These are phyloP conservation scores for Solidago caesia DNA, from an alignment of 129 eudicot species.

Conservation along the genomic window DNA sequence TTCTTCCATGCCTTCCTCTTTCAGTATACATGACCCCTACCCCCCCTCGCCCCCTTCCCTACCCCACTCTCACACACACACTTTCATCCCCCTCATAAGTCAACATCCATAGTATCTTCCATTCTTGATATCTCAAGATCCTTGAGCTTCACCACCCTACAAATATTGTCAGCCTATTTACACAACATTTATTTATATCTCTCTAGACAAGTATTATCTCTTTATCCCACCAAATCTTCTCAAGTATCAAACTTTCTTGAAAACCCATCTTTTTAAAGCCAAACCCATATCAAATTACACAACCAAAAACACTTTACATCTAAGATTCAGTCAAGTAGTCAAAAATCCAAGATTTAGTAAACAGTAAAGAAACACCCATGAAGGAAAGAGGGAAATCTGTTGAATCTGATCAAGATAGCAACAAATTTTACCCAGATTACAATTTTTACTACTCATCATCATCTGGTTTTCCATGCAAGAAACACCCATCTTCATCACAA, in stretches of 20 bases:
- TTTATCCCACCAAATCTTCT: conserved; percentile 24
- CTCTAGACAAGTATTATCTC: conserved; percentile 13
- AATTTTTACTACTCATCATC: conserved; percentile 41
- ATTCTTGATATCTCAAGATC: conserved; percentile 39
- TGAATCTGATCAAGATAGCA: conserved; percentile 40
- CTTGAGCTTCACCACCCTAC: conserved; percentile 44
- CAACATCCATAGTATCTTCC: conserved; percentile 35
- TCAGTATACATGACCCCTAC: conserved; percentile 26
- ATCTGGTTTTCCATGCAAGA: conserved; percentile 34
- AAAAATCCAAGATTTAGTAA: background rate
- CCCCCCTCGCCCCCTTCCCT: conserved; percentile 3
- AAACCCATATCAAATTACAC: conserved; percentile 2
- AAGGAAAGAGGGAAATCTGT: conserved; percentile 77
- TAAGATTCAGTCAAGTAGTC: background rate
- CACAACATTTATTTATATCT: conserved; percentile 27
- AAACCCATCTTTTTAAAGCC: conserved; percentile 6
- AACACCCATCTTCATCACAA: conserved; percentile 39
- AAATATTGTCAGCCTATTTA: conserved; percentile 33
- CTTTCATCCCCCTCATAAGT: conserved; percentile 29
- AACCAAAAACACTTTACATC: conserved; percentile 9
- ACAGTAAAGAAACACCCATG: conserved; percentile 34
- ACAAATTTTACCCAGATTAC: conserved; percentile 39
- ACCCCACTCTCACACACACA: conserved; percentile 19
- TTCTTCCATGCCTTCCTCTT: conserved; percentile 40
- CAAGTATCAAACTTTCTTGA: conserved; percentile 7